These are phyloP conservation scores for Lentinula aciculospora DNA, from an alignment of 768 basidiomycete species.

Conservation along the genomic window DNA sequence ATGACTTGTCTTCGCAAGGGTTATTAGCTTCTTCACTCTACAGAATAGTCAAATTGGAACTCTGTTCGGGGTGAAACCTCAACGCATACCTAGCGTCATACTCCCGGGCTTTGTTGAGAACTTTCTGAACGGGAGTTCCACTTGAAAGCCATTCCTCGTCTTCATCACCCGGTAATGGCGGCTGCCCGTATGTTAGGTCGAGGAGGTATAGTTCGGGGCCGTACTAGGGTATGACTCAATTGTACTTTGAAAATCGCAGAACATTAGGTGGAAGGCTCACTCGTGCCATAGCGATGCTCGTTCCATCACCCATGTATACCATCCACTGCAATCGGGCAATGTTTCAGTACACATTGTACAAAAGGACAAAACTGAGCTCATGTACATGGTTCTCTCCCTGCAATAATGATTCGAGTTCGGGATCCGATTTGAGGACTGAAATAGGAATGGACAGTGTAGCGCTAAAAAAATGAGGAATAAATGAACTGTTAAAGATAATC, in stretches of 20 bases:
- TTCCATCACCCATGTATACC: slow-evolving; percentile 3
- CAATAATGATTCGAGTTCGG: slow-evolving; percentile 2
- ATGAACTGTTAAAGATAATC: no score
- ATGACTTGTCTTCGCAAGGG: not conserved
- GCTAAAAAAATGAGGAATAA: no score
- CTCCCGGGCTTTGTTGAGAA: not conserved
- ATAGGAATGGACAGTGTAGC: slow-evolving; percentile 1
- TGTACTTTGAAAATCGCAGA: not conserved
- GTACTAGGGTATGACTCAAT: not conserved
- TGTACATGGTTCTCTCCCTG: not conserved
- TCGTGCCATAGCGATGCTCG: not conserved
- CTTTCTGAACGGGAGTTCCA: not conserved
- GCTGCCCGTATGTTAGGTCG: not conserved
- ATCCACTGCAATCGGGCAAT: not conserved
- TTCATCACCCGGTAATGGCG: not conserved
- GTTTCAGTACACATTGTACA: not conserved
- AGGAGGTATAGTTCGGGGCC: slow-evolving; percentile 5
- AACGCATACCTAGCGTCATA: slow-evolving; percentile 2
- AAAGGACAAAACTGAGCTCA: not conserved
- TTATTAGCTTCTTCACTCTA: not conserved
- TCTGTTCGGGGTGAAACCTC: not conserved
- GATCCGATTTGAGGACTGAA: slow-evolving; percentile 1
- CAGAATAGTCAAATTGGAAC: not conserved
- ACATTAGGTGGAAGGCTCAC: not conserved
- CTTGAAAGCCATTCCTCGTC: slow-evolving; percentile 3